Evolutionary conservation across 1,284 basidiomycete species (phyloP).

Genomic region (Cryptococcus sp.): DNA sequence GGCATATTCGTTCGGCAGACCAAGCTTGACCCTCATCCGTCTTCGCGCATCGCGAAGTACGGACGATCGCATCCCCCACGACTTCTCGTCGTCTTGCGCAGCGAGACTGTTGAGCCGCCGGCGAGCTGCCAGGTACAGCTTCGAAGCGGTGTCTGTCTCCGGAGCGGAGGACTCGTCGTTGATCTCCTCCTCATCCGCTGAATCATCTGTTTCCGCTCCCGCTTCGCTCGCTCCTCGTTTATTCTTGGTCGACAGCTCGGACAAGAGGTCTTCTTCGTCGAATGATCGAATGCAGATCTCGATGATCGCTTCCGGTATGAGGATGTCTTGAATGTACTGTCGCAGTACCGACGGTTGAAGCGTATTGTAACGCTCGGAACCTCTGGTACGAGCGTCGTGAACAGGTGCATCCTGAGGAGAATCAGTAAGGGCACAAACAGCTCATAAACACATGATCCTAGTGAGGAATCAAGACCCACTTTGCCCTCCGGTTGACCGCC

Average conservation of each 20-base stretch:
- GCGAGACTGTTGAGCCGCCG: not conserved
- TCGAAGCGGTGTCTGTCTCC: not conserved
- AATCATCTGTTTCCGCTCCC: not conserved
- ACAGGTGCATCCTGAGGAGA: slow-evolving; percentile 6
- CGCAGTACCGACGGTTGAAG: slow-evolving; percentile 13
- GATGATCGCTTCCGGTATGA: slow-evolving; percentile 36
- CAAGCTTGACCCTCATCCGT: slow-evolving; percentile 10
- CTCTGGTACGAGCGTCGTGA: slow-evolving; percentile 15
- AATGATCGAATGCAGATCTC: slow-evolving; percentile 15
- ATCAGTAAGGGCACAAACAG: not conserved
- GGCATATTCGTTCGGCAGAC: slow-evolving; percentile 8
- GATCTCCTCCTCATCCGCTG: slow-evolving; percentile 1
- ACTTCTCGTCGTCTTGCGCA: not conserved
- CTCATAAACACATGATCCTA: not conserved
- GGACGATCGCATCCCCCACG: not conserved
- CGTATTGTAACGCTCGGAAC: slow-evolving; percentile 30
- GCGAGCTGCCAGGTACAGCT: slow-evolving; percentile 6
- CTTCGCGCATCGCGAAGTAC: slow-evolving; percentile 2
- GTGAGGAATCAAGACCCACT: not conserved
- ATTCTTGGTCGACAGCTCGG: not conserved
- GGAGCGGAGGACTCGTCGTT: not conserved
- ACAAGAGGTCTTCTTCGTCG: not conserved
- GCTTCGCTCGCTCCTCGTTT: not conserved
- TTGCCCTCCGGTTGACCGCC: slow-evolving; percentile 5
- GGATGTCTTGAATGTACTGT: slow-evolving; percentile 23